phyloP scores from a whole-genome alignment of 2,329 filamentous ascomycete species.

The Trichoderma sp. region DNA sequence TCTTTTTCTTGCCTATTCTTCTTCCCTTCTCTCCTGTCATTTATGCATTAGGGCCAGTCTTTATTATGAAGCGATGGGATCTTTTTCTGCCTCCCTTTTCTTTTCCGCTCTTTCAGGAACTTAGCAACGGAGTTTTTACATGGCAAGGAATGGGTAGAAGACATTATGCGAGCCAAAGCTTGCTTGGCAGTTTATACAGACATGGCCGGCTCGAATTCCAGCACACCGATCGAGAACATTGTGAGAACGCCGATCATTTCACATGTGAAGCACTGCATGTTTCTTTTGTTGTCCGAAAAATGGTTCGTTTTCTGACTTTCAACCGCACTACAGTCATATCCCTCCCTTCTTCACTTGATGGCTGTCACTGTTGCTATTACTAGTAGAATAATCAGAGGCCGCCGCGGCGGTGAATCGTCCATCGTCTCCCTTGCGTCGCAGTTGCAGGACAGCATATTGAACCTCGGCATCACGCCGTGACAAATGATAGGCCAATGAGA shows the following conservation, averaged over 20 bases:
- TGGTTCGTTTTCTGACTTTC: neutral
- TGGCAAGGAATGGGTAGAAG: slow-evolving; percentile 14
- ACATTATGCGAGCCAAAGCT: slow-evolving; percentile 19
- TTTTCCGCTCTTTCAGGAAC: slow-evolving; percentile 13
- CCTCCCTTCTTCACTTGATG: neutral
- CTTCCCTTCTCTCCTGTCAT: slow-evolving; percentile 1
- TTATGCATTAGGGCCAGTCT: slow-evolving; percentile 27
- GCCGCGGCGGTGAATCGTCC: neutral
- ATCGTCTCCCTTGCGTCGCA: neutral
- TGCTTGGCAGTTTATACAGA: slow-evolving; percentile 14
- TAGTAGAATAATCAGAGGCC: too few species aligned
- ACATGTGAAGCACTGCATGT: neutral
- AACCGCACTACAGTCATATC: too few species aligned
- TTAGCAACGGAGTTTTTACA: slow-evolving; percentile 28
- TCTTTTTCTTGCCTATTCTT: neutral
- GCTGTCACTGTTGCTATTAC: neutral
- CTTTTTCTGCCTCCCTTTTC: neutral
- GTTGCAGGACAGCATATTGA: neutral
- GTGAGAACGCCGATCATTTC: neutral
- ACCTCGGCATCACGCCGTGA: slow-evolving; percentile 6
- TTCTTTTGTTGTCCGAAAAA: neutral
- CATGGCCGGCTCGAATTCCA: slow-evolving; percentile 13
- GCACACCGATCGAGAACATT: slow-evolving; percentile 19
- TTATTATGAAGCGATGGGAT: slow-evolving; percentile 7
- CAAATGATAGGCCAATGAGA: neutral